A percentile compares a stretch with the other conserved stretches of the same genome.
These are phyloP conservation scores for Sphaerosporella brunnea DNA, from an alignment of 495 filamentous ascomycete species.

Conservation along the genomic window DNA sequence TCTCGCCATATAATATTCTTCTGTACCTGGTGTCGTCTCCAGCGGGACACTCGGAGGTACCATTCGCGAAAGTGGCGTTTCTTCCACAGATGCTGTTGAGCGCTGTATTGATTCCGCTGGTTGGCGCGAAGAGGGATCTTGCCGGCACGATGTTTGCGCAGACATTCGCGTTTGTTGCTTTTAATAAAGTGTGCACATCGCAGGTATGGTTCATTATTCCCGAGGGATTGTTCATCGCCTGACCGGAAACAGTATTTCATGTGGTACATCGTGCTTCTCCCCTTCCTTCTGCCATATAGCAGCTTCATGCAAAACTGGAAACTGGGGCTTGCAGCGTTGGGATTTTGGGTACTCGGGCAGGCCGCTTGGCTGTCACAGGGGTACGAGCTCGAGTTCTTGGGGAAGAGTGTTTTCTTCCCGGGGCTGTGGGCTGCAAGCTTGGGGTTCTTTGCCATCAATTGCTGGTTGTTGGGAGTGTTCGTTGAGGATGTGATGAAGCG, in stretches of 20 bases:
- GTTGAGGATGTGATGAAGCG: constrained; percentile 45
- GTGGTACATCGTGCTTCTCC: constrained; percentile 88
- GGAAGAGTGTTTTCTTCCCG: constrained; percentile 66
- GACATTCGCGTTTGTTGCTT: constrained; percentile 90
- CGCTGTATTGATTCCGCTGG: constrained; percentile 55
- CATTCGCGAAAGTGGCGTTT: constrained; percentile 68
- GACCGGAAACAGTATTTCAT: constrained; percentile 63
- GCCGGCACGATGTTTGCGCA: constrained; percentile 89
- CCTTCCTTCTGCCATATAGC: constrained; percentile 70
- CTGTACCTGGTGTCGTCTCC: constrained; percentile 64
- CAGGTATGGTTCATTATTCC: too few relatives aligned
- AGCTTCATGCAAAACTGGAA: constrained; percentile 42
- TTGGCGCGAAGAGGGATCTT: constrained; percentile 66
- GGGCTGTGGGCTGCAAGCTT: constrained; percentile 60
- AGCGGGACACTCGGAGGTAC: constrained; percentile 26
- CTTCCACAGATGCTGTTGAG: constrained; percentile 69
- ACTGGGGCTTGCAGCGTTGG: constrained; percentile 44
- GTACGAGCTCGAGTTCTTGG: constrained; percentile 74
- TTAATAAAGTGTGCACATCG: constrained; percentile 96
- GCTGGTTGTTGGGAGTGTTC: constrained; percentile 70
- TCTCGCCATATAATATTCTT: constrained; percentile 85
- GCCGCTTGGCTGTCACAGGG: constrained; percentile 78
- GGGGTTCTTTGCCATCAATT: constrained; percentile 68
- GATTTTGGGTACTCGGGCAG: constrained; percentile 56
- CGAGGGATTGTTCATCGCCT: too few relatives aligned